These are phyloP conservation scores for Lentinula boryana DNA, from an alignment of 768 basidiomycete species.

Conservation along the genomic window DNA sequence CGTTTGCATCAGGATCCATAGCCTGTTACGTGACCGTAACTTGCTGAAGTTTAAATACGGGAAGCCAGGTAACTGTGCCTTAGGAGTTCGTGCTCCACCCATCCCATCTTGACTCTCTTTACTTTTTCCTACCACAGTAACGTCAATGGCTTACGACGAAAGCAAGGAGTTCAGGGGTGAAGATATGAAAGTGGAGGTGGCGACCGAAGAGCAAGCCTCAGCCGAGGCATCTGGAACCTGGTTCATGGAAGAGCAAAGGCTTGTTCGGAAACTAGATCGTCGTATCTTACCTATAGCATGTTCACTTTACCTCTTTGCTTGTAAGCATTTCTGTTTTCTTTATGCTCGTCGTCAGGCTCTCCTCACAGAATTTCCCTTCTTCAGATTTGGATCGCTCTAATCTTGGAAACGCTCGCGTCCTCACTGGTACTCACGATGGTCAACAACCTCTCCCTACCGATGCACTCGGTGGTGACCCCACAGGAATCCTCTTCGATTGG, in stretches of 20 bases:
- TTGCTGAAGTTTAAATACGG: conserved; percentile 1
- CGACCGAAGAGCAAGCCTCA: background rate
- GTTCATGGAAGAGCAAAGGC: conserved; percentile 36
- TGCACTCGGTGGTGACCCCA: conserved; percentile 59
- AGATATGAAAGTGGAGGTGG: conserved; percentile 2
- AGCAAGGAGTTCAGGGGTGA: conserved; percentile 4
- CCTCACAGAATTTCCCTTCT: background rate
- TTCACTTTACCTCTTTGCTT: conserved; percentile 72
- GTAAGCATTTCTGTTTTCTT: conserved; percentile 32
- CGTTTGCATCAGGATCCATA: background rate
- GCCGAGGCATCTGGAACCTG: background rate
- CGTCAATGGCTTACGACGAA: background rate
- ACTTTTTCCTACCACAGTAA: background rate
- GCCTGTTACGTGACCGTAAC: background rate
- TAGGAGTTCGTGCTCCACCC: background rate
- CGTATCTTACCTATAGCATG: conserved; percentile 70
- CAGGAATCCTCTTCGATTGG: conserved; percentile 72
- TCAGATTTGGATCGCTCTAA: conserved; percentile 71
- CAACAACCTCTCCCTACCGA: conserved; percentile 60
- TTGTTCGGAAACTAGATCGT: conserved; percentile 60
- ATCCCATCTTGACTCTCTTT: background rate
- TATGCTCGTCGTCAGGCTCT: background rate
- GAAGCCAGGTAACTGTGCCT: background rate
- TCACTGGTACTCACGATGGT: background rate
- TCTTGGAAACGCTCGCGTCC: conserved; percentile 69